Conservation (phyloP, 139 green algal genomes). For the Diplosphaera chodatii region DNA sequence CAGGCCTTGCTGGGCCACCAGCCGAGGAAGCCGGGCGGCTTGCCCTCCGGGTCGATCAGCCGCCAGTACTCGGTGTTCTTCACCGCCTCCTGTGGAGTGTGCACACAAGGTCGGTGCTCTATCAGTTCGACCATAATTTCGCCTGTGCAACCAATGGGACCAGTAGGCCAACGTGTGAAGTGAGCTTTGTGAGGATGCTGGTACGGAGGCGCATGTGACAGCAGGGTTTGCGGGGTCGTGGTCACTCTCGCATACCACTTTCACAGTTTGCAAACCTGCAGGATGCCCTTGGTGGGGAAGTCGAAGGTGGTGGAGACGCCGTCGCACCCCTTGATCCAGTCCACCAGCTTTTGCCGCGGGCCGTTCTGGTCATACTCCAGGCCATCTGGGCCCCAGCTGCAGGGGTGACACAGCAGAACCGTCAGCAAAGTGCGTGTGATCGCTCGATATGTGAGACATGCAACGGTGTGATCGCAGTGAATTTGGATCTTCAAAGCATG, state of each 20-base stretch:
- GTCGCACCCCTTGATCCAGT: slow-evolving; percentile 77
- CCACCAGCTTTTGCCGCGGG: slow-evolving; percentile 34
- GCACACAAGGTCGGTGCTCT: too few species aligned
- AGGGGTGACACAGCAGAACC: not conserved
- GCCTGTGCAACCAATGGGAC: not conserved
- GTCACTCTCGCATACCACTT: too few species aligned
- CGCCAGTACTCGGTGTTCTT: slow-evolving; percentile 80
- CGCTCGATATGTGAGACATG: too few species aligned
- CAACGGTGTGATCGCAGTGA: too few species aligned
- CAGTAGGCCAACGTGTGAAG: too few species aligned
- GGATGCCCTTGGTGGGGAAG: slow-evolving; percentile 88
- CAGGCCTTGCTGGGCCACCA: slow-evolving; percentile 53
- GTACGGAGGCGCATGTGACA: too few species aligned
- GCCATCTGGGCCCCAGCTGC: slow-evolving; percentile 15
- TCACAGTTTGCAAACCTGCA: slow-evolving; percentile 13
- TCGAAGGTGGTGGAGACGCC: slow-evolving; percentile 79
- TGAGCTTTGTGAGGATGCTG: too few species aligned
- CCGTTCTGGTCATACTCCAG: slow-evolving; percentile 53
- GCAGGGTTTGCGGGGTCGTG: too few species aligned
- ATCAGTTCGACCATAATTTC: too few species aligned
- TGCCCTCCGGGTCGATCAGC: slow-evolving; percentile 64
- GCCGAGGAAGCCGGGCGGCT: slow-evolving; percentile 58
- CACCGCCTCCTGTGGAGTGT: slow-evolving; percentile 73
- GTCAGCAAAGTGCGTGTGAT: too few species aligned
- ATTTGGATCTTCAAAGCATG: too few species aligned